Conservation (phyloP, 129 eudicot species). For the Artemisia annua region DNA sequence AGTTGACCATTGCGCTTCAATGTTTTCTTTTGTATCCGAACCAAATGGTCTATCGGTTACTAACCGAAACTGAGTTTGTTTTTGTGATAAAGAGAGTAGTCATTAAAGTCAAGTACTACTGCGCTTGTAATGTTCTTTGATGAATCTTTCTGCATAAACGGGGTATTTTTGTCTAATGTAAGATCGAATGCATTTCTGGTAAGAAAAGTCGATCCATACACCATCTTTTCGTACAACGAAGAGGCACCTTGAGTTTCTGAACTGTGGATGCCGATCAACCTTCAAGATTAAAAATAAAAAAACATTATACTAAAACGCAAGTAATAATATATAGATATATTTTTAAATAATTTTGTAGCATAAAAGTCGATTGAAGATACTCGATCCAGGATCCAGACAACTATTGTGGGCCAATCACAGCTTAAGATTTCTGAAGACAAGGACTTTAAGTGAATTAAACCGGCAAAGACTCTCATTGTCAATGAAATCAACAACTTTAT, state of each 20-base stretch:
- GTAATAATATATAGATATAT: too few species aligned
- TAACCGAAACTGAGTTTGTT: conserved; percentile 16
- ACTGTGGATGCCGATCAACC: conserved; percentile 96
- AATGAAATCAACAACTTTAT: conserved; percentile 33
- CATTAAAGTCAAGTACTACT: conserved; percentile 39
- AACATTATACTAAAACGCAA: neutral
- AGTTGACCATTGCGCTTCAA: neutral
- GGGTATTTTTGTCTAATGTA: conserved; percentile 80
- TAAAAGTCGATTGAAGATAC: conserved; percentile 9
- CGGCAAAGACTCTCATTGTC: conserved; percentile 4
- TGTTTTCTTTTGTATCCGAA: conserved; percentile 1
- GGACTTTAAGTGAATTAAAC: conserved; percentile 31
- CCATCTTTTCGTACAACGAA: conserved; percentile 91
- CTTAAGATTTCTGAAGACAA: conserved; percentile 25
- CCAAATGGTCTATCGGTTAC: conserved; percentile 11
- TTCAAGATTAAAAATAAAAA: conserved; percentile 28
- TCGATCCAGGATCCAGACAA: conserved; percentile 26
- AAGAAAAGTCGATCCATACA: conserved; percentile 94
- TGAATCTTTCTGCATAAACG: conserved; percentile 67
- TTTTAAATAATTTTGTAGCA: neutral
- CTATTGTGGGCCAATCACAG: conserved; percentile 42
- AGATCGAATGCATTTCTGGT: conserved; percentile 82
- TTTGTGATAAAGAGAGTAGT: neutral
- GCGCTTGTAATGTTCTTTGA: conserved; percentile 76
- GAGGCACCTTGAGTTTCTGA: conserved; percentile 69